Evolutionary conservation across 139 green algal genomes (phyloP), one percentile per base, ranked within the genome.

Genomic region (Tetradesmus lagerheimii): DNA sequence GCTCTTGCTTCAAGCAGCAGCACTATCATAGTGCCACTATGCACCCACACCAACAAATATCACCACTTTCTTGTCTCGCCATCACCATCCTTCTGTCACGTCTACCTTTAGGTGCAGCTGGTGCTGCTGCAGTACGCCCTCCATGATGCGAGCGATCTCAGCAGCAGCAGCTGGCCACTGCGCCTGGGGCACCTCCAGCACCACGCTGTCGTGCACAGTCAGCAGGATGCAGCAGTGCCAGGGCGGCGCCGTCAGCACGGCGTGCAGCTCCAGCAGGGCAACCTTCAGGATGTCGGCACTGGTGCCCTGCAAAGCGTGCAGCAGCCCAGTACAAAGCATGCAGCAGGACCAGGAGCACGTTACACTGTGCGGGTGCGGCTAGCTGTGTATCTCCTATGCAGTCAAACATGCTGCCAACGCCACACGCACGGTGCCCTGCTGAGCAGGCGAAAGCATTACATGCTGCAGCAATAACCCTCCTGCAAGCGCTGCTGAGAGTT

Each of bases 181-280:
- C 11, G 29, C 20, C 31, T 77, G 16, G 3, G 81, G 81, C 23
- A 87, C 81, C 81, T 87, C 81, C 53, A 87, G 64, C 53, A 87
- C 50, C 34, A 77, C 81, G 23, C 74, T 62, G 74, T 87, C 81
- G 23, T 87, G 81, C 67, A 78, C 81, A 37, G 81, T 87, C 53
- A 87, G 81, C 81, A 87, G n/a, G n/a, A 87, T 37, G n/a, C 81
- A 53, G 37, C 81, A 87, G 53, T 87, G 53, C 34, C 74, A 50
- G 4, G 81, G 81, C 12, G 18, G 34, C 45, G 15, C 80, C 3
- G 80, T 45, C 34, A 87, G 53, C 53, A 27, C 43, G 14, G 43
- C 6, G 53, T 87, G 50, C 31, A 87, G 81, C 53, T 78, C n/a
- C 53, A 87, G 31, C 50, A 87, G 34, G 25, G 81, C 81, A 8